phyloP scores from a whole-genome alignment of 2,329 filamentous ascomycete genomes.

The Penicillium sp. region DNA sequence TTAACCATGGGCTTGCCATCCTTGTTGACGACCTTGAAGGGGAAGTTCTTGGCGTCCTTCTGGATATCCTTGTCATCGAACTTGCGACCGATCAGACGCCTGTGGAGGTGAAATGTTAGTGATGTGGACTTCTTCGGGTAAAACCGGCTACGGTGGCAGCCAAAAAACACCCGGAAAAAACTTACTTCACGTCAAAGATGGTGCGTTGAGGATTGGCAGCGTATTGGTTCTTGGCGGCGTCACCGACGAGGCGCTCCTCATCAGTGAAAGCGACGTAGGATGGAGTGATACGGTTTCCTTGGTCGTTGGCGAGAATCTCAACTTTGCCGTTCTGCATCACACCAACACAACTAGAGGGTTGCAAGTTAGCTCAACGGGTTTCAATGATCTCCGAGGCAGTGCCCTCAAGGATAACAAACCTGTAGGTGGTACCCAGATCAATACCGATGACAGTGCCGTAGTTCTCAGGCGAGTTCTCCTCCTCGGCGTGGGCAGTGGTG shows the following conservation, averaged over 20 bases:
- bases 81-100: conserved; percentile 84
- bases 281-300: conserved; percentile 94
- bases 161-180: conserved; percentile 17
- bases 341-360: conserved; percentile 77
- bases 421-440: conserved; percentile 86
- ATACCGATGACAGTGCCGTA: conserved; percentile 94
- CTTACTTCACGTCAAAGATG: conserved; percentile 82
- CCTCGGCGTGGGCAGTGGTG: conserved; percentile 66
- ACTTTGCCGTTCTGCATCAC: conserved; percentile 96
- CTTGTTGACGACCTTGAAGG: conserved; percentile 90
- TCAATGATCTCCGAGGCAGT: neutral
- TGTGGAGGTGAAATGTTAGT: conserved; percentile 44
- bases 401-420: conserved; percentile 32
- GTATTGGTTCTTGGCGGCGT: conserved; percentile 96
- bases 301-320: conserved; percentile 93
- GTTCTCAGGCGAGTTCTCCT: conserved; percentile 65
- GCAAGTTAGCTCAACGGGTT: conserved; percentile 17
- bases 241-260: conserved; percentile 93
- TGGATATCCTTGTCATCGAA: conserved; percentile 84
- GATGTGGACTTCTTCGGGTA: neutral
- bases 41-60: conserved; percentile 96
- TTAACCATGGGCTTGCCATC: conserved; percentile 85
- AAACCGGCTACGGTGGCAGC: neutral
- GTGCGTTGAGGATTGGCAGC: conserved; percentile 75
- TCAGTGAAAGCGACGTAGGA: conserved; percentile 97